phyloP scores from a whole-genome alignment of 202 grass and related monocot genomes.

The Tripidium arundinaceum region DNA sequence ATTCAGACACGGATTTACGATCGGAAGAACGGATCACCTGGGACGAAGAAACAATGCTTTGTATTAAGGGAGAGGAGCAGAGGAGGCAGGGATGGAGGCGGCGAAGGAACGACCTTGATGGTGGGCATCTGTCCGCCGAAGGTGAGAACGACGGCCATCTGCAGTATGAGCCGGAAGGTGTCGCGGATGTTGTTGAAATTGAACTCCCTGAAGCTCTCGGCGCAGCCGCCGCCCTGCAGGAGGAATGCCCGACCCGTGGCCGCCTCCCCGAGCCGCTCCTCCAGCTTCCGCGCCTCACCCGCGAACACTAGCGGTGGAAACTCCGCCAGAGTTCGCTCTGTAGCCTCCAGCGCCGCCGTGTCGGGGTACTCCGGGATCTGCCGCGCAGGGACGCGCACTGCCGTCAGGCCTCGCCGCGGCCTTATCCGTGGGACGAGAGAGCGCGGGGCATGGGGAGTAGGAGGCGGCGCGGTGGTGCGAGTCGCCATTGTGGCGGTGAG shows the following conservation, averaged over 20 bases:
- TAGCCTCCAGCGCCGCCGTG: conserved; percentile 33
- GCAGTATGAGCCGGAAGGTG: conserved; percentile 73
- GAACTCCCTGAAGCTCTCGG: conserved; percentile 91
- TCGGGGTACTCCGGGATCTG: conserved; percentile 61
- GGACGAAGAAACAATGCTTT: not conserved
- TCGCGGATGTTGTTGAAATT: conserved; percentile 82
- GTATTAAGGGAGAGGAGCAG: not conserved
- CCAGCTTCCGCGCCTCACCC: conserved; percentile 69
- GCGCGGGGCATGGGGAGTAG: not conserved
- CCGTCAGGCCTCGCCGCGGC: not conserved
- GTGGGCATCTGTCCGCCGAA: conserved; percentile 81
- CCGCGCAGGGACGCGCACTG: conserved; percentile 27
- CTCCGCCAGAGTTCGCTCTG: conserved; percentile 24
- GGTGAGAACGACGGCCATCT: conserved; percentile 87
- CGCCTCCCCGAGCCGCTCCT: conserved; percentile 70
- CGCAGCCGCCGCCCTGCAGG: conserved; percentile 78
- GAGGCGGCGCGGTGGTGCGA: not conserved
- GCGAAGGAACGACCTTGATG: conserved; percentile 45
- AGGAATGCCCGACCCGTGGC: conserved; percentile 69
- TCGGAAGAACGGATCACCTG: not conserved
- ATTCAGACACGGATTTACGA: not conserved
- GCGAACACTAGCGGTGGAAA: conserved; percentile 80
- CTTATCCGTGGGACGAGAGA: not conserved
- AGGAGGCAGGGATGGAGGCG: not conserved
- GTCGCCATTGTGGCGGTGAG: not conserved